A percentile compares a stretch with the other conserved stretches of the same genome.
Conservation (phyloP, 2,329 filamentous ascomycete genomes). For the Fusarium sp. region DNA sequence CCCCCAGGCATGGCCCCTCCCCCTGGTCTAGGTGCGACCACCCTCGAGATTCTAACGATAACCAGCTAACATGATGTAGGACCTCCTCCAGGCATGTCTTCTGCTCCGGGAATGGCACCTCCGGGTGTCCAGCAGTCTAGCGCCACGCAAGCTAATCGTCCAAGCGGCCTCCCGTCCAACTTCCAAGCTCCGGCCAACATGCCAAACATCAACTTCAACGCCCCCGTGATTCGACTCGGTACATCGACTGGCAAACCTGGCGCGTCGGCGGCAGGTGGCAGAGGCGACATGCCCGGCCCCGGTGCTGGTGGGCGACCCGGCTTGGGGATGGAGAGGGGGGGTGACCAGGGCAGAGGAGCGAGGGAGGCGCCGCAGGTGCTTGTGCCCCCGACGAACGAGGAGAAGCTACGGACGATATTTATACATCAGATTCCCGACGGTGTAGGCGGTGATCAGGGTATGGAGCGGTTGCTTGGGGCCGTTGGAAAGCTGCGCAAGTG, state of each 20-base stretch:
- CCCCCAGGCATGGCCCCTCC: slow-evolving; percentile 80
- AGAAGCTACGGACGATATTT: slow-evolving; percentile 92
- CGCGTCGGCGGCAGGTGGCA: slow-evolving; percentile 53
- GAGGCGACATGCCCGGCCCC: slow-evolving; percentile 55
- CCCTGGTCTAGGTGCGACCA: slow-evolving; percentile 81
- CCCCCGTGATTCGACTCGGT: slow-evolving; percentile 93
- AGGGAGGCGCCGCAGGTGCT: slow-evolving; percentile 78
- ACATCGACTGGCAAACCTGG: slow-evolving; percentile 77
- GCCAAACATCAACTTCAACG: slow-evolving; percentile 98
- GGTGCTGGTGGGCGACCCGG: slow-evolving; percentile 57
- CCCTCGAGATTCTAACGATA: not conserved
- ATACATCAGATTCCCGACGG: slow-evolving; percentile 87
- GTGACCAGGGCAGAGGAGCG: slow-evolving; percentile 76
- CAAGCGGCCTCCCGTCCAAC: slow-evolving; percentile 81
- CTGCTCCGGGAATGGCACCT: slow-evolving; percentile 83
- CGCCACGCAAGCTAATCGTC: slow-evolving; percentile 80
- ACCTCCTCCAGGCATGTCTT: slow-evolving; percentile 83
- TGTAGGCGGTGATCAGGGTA: slow-evolving; percentile 78
- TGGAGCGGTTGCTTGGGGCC: slow-evolving; percentile 82
- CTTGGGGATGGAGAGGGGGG: slow-evolving; percentile 72
- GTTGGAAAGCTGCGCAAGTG: slow-evolving; percentile 86
- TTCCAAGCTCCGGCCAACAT: slow-evolving; percentile 93
- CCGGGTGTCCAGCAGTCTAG: slow-evolving; percentile 82
- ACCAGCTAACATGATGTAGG: slow-evolving; percentile 57
- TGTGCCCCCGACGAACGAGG: slow-evolving; percentile 86